Percentiles rank a stretch among this genome's conserved stretches.
These are phyloP conservation scores for Exophiala oligosperma DNA, from an alignment of 2,329 filamentous ascomycete species.

Conservation along the genomic window DNA sequence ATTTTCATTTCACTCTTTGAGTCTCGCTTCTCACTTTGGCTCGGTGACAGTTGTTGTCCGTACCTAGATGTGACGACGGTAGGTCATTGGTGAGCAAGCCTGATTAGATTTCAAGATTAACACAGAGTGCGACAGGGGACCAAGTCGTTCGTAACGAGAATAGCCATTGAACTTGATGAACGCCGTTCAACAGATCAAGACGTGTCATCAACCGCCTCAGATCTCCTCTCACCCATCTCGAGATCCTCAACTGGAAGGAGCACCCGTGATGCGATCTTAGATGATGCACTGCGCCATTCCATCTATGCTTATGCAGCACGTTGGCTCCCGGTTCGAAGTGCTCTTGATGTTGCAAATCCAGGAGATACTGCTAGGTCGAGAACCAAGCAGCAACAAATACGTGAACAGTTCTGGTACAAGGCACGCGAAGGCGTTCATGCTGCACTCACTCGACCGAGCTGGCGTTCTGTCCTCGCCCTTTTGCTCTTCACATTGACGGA, in stretches of 20 bases:
- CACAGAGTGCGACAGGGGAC: not conserved
- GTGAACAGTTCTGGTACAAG: slow-evolving; percentile 1
- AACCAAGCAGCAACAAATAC: slow-evolving; percentile 5
- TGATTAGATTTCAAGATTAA: not conserved
- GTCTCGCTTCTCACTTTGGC: slow-evolving; percentile 6
- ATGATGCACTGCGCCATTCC: slow-evolving; percentile 8
- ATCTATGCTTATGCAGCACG: slow-evolving; percentile 10
- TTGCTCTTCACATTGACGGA: slow-evolving; percentile 5
- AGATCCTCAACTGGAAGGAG: not conserved
- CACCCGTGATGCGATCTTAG: not conserved
- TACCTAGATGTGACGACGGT: slow-evolving; percentile 6
- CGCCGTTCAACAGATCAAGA: not conserved
- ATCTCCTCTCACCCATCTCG: not conserved
- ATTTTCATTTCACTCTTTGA: slow-evolving; percentile 10
- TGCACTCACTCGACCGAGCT: slow-evolving; percentile 5
- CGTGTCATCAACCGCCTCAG: not conserved
- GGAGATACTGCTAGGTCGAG: not conserved
- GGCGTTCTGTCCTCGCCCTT: slow-evolving; percentile 6
- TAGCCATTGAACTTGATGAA: not conserved
- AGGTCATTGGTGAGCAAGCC: not conserved
- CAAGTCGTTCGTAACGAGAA: not conserved
- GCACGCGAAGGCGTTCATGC: not conserved
- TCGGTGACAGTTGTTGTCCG: slow-evolving; percentile 10
- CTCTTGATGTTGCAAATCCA: not conserved
- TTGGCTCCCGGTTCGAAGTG: slow-evolving; percentile 4